Evolutionary conservation across 352 stramenopile species (phyloP).

Genomic region (Blastocystis sp.): DNA sequence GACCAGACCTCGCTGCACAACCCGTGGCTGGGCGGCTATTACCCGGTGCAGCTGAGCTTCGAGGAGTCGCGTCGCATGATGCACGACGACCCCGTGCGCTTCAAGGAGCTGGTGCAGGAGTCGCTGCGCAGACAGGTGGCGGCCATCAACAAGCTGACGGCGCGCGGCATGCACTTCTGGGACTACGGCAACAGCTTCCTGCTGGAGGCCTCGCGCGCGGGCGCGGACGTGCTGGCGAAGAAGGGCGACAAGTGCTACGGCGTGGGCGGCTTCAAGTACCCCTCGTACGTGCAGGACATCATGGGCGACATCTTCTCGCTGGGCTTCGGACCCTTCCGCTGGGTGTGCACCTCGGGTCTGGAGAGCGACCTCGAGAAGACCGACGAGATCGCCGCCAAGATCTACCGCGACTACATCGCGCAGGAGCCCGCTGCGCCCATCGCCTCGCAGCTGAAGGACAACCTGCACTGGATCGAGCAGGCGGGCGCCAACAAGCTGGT

Average conservation of each 20-base stretch:
- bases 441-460: constrained; percentile 68
- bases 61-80: constrained; percentile 73
- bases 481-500: constrained; percentile 74
- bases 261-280: constrained; percentile 71
- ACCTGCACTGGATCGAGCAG: constrained; percentile 73
- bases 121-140: constrained; percentile 69
- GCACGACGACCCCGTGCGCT: constrained; percentile 67
- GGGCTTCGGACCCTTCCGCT: constrained; percentile 76
- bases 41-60: constrained; percentile 72
- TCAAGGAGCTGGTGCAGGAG: constrained; percentile 71
- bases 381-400: constrained; percentile 68
- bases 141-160: constrained; percentile 71
- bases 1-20: constrained; percentile 79
- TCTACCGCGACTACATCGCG: constrained; percentile 67
- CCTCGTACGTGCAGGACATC: constrained; percentile 77
- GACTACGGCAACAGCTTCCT: constrained; percentile 80
- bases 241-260: constrained; percentile 62
- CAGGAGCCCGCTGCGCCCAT: constrained; percentile 55
- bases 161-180: constrained; percentile 74
- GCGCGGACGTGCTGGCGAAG: constrained; percentile 68
- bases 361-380: constrained; percentile 69
- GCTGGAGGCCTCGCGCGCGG: constrained; percentile 70
- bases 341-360: constrained; percentile 69
- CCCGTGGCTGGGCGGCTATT: constrained; percentile 76
- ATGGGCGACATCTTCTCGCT: constrained; percentile 80